Conservation (phyloP, 2,329 filamentous ascomycete genomes). For the Orbilia ellipsospora region DNA sequence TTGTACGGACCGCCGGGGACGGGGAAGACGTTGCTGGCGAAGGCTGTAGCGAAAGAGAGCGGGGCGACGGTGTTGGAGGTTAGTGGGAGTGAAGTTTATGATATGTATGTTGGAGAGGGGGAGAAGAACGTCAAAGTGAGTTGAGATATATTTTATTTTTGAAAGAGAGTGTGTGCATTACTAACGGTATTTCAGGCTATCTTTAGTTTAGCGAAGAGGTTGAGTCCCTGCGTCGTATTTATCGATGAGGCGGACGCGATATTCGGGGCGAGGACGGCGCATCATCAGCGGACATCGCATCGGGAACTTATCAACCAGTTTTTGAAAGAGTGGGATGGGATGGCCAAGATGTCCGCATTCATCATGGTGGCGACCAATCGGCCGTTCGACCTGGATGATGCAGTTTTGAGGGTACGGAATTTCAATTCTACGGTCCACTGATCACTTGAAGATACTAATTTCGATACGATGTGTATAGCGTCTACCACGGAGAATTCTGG, state of each 20-base stretch:
- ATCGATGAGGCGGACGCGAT: conserved; percentile 97
- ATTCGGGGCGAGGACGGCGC: conserved; percentile 78
- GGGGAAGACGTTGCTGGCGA: conserved; percentile 76
- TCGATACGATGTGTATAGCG: conserved; percentile 25
- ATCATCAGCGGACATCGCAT: conserved; percentile 75
- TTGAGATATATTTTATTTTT: background rate
- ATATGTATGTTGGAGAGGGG: conserved; percentile 95
- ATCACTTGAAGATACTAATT: conserved; percentile 12
- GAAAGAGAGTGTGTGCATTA: background rate
- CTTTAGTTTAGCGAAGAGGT: conserved; percentile 89
- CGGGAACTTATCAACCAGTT: conserved; percentile 97
- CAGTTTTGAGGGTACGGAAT: conserved; percentile 71
- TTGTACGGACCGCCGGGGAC: conserved; percentile 89
- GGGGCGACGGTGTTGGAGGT: conserved; percentile 84
- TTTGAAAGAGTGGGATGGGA: conserved; percentile 94
- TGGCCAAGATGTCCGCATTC: conserved; percentile 84
- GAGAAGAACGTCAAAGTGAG: conserved; percentile 85
- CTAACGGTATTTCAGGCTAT: conserved; percentile 68
- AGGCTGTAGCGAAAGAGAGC: conserved; percentile 75
- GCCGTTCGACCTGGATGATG: conserved; percentile 92
- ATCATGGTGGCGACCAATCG: conserved; percentile 98
- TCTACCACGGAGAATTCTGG: conserved; percentile 58
- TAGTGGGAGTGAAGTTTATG: conserved; percentile 88
- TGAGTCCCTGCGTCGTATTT: conserved; percentile 92
- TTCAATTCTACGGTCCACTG: background rate